Base-by-base conservation (phyloP, 768 basidiomycete species). In the Panus rudis region DNA sequence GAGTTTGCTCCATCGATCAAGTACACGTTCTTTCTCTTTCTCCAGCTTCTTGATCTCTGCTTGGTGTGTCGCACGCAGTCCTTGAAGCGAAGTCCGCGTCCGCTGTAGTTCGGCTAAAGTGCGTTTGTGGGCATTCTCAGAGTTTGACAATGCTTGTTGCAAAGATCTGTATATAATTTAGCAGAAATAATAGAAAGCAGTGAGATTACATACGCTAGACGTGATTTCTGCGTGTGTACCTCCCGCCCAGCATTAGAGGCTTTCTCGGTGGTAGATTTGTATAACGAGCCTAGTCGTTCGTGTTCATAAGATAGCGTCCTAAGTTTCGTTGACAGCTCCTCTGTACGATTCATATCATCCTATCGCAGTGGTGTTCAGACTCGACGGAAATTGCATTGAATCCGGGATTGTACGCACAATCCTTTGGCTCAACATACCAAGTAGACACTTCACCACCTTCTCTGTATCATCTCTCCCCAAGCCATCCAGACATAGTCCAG, bases 261-360 rank as follows among this genome's bases (percentile, higher is more conserved):
- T 20, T 65, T 73, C 37, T 87, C 87, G 4, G 64, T 68, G 11
- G 77, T 73, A 8, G 68, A 57, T 14, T 68, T 66, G 56, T 89
- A 71, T 73, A 89, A 78, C 1, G 76, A 73, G 25, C 65, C 63
- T 47, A 91, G 69, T 11, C 90, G 74, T 56, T 90, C 87, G 46
- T 88, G 72, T 51, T 92, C 90, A 47, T 92, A 92, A 3, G 77
- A 75, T 1, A 91, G 66, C 2, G 85, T 90, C 19, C 86, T 72
- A 14, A 85, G 61, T 52, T 86, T 87, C 0, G 84, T 80, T 0
- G 79, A 73, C 4, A 91, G 53, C 10, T 85, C 79, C 55, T 92
- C 90, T 26, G 82, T 78, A n/a, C 78, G 69, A 8, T 75, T 66
- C 78, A 91, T 84, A 59, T 92, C 90, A 55, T 81, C 70, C 79